Evolutionary conservation across 345 rosid species (phyloP), one percentile per base, ranked within the genome.

Genomic region (Gossypium bickii): DNA sequence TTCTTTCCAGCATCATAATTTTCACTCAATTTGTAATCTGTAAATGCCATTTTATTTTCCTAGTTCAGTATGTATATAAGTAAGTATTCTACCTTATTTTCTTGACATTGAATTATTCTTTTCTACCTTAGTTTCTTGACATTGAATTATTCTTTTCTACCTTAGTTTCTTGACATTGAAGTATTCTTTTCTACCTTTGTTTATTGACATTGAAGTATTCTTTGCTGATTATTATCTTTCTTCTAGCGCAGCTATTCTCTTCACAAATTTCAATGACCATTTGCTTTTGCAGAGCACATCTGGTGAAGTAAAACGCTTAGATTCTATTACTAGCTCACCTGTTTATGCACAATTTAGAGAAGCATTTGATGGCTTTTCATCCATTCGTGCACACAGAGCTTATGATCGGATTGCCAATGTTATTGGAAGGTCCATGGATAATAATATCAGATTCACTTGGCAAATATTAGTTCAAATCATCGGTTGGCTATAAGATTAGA

Each of bases 261-360:
- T 52, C 10, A 29, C 16, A 49, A 44, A 11, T 16, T 34, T 53
- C 38, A 45, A 49, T 67, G 29, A 38, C 55, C 48, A 44, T 73
- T 60, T 80, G 72, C 53, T 24, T 24, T 67, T 75, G 60, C 82
- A 94, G 99, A 90, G 88, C 86, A 95, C 95, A 41, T 85, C 97
- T 12, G 96, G 99, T 9, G 97, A 95, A 88, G 90, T 95, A 56
- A 95, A 88, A 80, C 96, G 97, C 77, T 71, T 95, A 78, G 99
- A 95, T 81, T 95, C 99, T 9, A 73, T 95, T 61, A 89, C 92
- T 38, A 82, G 97, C 79, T 95, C 98, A 51, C 98, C 94, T 76
- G 81, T 94, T 48, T 92, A 95, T 86, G 97, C 97, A 20, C 99
- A 91, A 74, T 90, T 91, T 76, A 96, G 99, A 70, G 99, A 95